phyloP scores from a whole-genome alignment of 1,139 yeast species.

The Blastobotrys elegans region DNA sequence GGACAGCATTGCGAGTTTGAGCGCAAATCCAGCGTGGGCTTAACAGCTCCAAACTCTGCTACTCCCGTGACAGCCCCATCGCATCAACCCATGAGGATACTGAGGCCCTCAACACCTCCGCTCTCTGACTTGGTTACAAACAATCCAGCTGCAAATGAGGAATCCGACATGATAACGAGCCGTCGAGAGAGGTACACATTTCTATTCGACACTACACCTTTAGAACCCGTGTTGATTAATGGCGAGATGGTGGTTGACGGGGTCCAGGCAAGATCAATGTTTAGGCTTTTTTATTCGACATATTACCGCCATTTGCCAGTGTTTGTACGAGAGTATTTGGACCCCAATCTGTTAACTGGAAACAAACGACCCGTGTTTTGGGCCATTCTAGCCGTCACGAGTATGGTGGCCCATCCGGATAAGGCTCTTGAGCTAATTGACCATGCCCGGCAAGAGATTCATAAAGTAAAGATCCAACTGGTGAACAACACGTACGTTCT shows the following conservation, averaged over 20 bases:
- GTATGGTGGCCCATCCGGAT: slow-evolving; percentile 12
- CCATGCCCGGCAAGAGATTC: background rate
- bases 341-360: slow-evolving; percentile 15
- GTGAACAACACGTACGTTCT: background rate
- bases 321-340: slow-evolving; percentile 16
- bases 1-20: slow-evolving; percentile 21
- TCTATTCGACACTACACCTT: slow-evolving; percentile 2
- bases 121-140: background rate
- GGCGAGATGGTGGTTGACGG: slow-evolving; percentile 13
- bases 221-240: background rate
- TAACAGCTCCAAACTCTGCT: too few species aligned
- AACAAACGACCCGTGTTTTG: slow-evolving; percentile 17
- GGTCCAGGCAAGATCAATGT: slow-evolving; percentile 11
- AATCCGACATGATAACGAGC: background rate
- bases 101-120: slow-evolving; percentile 5
- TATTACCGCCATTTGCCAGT: slow-evolving; percentile 20
- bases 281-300: slow-evolving; percentile 14
- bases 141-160: background rate
- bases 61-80: too few species aligned
- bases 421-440: background rate
- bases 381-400: slow-evolving; percentile 21
- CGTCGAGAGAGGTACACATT: slow-evolving; percentile 6
- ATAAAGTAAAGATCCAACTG: background rate
- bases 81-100: background rate
- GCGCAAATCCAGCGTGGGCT: too few species aligned